Percentiles rank a stretch among this genome's conserved stretches.
These are phyloP conservation scores for Populus tomentosa DNA, from an alignment of 441 rosid species.

Conservation along the genomic window DNA sequence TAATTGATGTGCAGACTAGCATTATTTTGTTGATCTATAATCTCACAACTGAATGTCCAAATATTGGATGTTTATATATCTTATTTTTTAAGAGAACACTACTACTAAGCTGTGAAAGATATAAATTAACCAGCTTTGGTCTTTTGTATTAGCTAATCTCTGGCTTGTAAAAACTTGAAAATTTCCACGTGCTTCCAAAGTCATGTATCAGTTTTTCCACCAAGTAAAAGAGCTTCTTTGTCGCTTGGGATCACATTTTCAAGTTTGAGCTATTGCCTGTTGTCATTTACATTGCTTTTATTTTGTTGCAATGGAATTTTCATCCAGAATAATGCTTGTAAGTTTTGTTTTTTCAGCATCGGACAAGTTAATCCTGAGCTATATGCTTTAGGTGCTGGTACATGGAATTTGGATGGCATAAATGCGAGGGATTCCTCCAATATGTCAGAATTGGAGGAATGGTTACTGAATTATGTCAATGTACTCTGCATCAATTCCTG, in stretches of 20 bases:
- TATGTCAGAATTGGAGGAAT: slow-evolving; percentile 39
- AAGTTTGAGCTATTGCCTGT: neutral
- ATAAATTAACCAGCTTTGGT: neutral
- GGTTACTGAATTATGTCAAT: slow-evolving; percentile 63
- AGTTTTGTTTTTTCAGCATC: slow-evolving; percentile 44
- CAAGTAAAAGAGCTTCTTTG: neutral
- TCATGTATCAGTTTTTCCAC: neutral
- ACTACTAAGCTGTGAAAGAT: neutral
- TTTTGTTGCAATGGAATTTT: too few relatives aligned
- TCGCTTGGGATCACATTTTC: neutral
- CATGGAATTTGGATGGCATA: slow-evolving; percentile 43
- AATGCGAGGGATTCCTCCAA: slow-evolving; percentile 19
- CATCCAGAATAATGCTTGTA: neutral
- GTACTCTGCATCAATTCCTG: slow-evolving; percentile 84
- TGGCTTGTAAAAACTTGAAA: neutral
- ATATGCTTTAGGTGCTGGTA: slow-evolving; percentile 74
- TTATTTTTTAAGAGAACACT: neutral
- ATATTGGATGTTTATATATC: neutral
- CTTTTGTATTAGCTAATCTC: neutral
- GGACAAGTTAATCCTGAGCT: slow-evolving; percentile 94
- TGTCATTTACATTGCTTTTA: neutral
- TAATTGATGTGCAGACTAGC: neutral
- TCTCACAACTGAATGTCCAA: neutral
- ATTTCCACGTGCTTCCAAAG: neutral
- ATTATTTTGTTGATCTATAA: neutral